These are phyloP conservation scores for Aspergillus diversus DNA, from an alignment of 495 filamentous ascomycete species.

Conservation along the genomic window DNA sequence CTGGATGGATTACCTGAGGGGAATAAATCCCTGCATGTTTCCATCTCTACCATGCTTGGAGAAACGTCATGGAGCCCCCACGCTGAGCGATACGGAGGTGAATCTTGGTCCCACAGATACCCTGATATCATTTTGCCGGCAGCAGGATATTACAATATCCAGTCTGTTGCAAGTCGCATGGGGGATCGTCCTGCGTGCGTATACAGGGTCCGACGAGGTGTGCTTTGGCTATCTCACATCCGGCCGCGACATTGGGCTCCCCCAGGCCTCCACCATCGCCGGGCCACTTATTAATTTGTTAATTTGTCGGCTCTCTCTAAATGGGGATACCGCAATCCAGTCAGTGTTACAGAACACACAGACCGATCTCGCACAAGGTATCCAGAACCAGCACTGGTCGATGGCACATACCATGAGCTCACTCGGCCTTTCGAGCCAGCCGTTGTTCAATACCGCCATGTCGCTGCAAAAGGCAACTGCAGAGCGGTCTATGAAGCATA, in stretches of 20 bases:
- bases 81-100: background rate
- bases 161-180: slow-evolving; percentile 46
- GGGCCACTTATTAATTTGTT: slow-evolving; percentile 48
- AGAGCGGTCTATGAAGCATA: background rate
- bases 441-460: slow-evolving; percentile 26
- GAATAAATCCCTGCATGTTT: slow-evolving; percentile 14
- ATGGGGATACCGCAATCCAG: slow-evolving; percentile 1
- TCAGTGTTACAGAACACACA: slow-evolving; percentile 5
- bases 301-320: slow-evolving; percentile 25
- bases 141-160: slow-evolving; percentile 28
- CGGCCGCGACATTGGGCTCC: slow-evolving; percentile 38
- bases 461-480: slow-evolving; percentile 17
- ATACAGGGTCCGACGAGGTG: slow-evolving; percentile 41
- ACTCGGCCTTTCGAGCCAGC: background rate
- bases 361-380: background rate
- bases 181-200: slow-evolving; percentile 45
- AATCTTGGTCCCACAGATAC: slow-evolving; percentile 13
- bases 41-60: background rate
- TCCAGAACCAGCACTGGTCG: slow-evolving; percentile 11
- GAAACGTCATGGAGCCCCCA: background rate
- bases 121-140: slow-evolving; percentile 25
- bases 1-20: slow-evolving; percentile 24
- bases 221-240: slow-evolving; percentile 44
- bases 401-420: slow-evolving; percentile 17
- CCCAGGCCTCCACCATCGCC: slow-evolving; percentile 32